Evolutionary conservation across 2,329 filamentous ascomycete species (phyloP), one percentile per base, ranked within the genome.

Genomic region (Sclerotinia spermophila): DNA sequence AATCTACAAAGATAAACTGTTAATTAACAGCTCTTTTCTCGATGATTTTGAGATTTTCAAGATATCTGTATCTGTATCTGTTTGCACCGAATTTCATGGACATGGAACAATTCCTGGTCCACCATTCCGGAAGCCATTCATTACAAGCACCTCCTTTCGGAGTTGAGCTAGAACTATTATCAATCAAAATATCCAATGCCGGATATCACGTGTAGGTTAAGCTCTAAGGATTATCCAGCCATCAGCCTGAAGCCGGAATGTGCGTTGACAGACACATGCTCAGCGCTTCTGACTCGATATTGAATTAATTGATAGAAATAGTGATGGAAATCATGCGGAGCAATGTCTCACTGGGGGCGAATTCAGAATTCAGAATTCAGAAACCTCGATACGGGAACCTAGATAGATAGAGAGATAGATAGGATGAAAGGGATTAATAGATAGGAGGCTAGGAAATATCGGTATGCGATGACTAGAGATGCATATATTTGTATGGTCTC

Each of bases 261-360:
- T 24, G 62, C 40, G 35, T 51, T 53, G 62, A 65, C 62, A 65
- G 62, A 65, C 62, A 65, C 62, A 65, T 65, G 62, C 45, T 30
- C 62, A 53, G 45, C 17, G 62, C 62, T 65, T 65, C 45, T 65
- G 62, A 65, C 62, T 65, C 45, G 40, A 53, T 51, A 10, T 51
- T 35, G 17, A 51, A 17, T 51, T 48, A 35, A 59, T 35, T 15
- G 10, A 62, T 51, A 48, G 42, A 33, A 56, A 58, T 58, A 59
- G 24, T 56, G 55, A 48, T 51, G 35, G 55, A 60, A 59, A 59
- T 51, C 66, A 68, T 60, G 55, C 40, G 53, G 66, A 68, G 53
- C 30, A 15, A 38, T 68, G 55, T 58, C 45, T 65, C 24, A 65
- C 61, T 42, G 19, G 44, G 30, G 44, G 59, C n/a, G 60, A 35